Conservation (phyloP, 2,329 filamentous ascomycete species). For the Cytospora piceicola region DNA sequence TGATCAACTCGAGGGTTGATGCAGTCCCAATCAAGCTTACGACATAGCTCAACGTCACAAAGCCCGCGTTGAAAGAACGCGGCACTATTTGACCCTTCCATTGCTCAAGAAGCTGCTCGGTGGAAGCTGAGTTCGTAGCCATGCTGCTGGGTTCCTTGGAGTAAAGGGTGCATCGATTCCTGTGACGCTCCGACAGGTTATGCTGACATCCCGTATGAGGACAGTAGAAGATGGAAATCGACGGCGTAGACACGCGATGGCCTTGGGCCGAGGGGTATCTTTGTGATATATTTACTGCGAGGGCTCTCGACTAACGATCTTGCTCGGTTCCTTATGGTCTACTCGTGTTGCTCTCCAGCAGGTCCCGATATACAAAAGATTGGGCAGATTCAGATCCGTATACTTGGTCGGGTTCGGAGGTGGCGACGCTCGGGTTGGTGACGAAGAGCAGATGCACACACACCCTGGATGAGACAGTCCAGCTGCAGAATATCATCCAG, state of each 20-base stretch:
- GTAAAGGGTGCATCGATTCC: not conserved
- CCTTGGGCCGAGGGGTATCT: not conserved
- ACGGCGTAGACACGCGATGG: not conserved
- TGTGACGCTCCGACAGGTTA: not conserved
- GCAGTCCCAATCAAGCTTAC: conserved; percentile 78
- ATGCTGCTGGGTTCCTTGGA: conserved; percentile 7
- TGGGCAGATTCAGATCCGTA: conserved; percentile 5
- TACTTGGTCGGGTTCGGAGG: conserved; percentile 2
- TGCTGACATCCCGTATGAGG: not conserved
- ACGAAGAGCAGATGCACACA: conserved; percentile 1
- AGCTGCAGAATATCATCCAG: conserved; percentile 8
- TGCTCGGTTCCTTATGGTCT: not conserved
- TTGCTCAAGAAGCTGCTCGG: conserved; percentile 39
- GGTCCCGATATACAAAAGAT: conserved; percentile 21
- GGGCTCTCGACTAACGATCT: not conserved
- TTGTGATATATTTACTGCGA: conserved; percentile 11
- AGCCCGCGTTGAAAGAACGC: conserved; percentile 58
- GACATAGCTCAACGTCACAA: conserved; percentile 73
- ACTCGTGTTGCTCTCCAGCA: conserved; percentile 6
- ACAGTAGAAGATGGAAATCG: not conserved
- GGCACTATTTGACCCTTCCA: conserved; percentile 53
- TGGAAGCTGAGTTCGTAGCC: conserved; percentile 11
- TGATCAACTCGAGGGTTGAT: conserved; percentile 81
- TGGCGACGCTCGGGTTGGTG: conserved; percentile 9
- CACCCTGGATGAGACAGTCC: conserved; percentile 7